Evolutionary conservation across 768 basidiomycete species (phyloP).

Genomic region (Clathrus columnatus): DNA sequence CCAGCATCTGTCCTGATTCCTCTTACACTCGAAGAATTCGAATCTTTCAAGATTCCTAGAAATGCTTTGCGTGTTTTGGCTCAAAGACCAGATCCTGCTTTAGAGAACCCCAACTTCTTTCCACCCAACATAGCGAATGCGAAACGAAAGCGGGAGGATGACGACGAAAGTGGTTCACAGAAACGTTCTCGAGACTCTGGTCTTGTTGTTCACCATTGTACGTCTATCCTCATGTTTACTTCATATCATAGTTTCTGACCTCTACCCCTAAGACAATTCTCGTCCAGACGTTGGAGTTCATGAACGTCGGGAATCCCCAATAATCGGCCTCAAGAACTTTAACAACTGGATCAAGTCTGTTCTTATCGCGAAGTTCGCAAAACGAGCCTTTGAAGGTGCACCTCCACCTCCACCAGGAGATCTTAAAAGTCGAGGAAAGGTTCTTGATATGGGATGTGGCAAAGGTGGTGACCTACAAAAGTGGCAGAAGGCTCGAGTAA

Average conservation of each 20-base stretch:
- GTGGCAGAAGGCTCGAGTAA: constrained; percentile 82
- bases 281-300: constrained; percentile 86
- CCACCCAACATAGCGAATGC: constrained; percentile 43
- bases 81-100: constrained; percentile 44
- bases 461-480: constrained; percentile 97
- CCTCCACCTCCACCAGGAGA: constrained; percentile 20
- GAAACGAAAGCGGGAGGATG: constrained; percentile 31
- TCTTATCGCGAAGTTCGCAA: constrained; percentile 83
- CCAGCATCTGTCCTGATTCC: constrained; percentile 56
- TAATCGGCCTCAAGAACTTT: constrained; percentile 94
- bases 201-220: constrained; percentile 72
- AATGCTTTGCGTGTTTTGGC: constrained; percentile 11
- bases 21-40: constrained; percentile 53
- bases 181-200: constrained; percentile 61
- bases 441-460: constrained; percentile 97
- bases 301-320: constrained; percentile 81
- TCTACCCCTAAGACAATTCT: constrained; percentile 60
- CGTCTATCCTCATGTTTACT: constrained; percentile 23
- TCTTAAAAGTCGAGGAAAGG: constrained; percentile 45
- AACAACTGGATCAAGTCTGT: constrained; percentile 99
- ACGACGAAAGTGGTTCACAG: constrained; percentile 24
- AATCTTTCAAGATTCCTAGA: constrained; percentile 29
- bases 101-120: constrained; percentile 32
- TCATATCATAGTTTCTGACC: constrained; percentile 4
- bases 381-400: constrained; percentile 43